These are phyloP conservation scores for Euphorbia tirucalli DNA, from an alignment of 345 rosid species.

Conservation along the genomic window DNA sequence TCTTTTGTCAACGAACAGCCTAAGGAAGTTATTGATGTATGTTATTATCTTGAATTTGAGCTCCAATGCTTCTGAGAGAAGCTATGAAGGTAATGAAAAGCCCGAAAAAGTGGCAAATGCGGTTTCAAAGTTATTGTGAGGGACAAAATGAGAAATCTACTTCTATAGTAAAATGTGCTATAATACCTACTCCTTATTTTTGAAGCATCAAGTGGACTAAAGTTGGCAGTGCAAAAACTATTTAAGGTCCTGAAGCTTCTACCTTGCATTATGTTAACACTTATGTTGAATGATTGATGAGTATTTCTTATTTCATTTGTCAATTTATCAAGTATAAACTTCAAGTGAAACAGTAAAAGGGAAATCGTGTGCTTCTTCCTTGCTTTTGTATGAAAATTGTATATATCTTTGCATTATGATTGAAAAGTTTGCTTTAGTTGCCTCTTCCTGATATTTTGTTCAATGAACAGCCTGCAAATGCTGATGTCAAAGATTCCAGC, in stretches of 20 bases:
- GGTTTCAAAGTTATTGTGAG: too few species aligned
- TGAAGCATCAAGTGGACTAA: slow-evolving; percentile 33
- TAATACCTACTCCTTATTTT: slow-evolving; percentile 14
- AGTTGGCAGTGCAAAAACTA: slow-evolving; percentile 22
- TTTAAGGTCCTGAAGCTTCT: slow-evolving; percentile 32
- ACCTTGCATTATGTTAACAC: slow-evolving; percentile 7
- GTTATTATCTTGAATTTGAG: slow-evolving; percentile 8
- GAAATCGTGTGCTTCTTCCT: not conserved
- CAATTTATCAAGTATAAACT: not conserved
- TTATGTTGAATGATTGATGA: not conserved
- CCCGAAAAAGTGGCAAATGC: slow-evolving; percentile 5
- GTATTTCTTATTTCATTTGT: not conserved
- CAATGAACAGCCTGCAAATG: slow-evolving; percentile 30
- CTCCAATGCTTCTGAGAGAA: slow-evolving; percentile 12
- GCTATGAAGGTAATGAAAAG: slow-evolving; percentile 9
- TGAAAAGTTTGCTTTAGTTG: slow-evolving; percentile 6
- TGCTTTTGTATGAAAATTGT: not conserved
- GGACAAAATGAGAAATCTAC: too few species aligned
- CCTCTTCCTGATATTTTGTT: slow-evolving; percentile 14
- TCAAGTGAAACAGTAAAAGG: not conserved
- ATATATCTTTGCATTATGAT: not conserved
- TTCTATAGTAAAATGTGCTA: slow-evolving; percentile 12
- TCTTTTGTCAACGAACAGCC: slow-evolving; percentile 31
- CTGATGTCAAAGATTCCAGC: slow-evolving; percentile 1
- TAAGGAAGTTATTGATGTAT: slow-evolving; percentile 16